Evolutionary conservation across 2,329 filamentous ascomycete species (phyloP).

Genomic region (Dactylellina sp.): DNA sequence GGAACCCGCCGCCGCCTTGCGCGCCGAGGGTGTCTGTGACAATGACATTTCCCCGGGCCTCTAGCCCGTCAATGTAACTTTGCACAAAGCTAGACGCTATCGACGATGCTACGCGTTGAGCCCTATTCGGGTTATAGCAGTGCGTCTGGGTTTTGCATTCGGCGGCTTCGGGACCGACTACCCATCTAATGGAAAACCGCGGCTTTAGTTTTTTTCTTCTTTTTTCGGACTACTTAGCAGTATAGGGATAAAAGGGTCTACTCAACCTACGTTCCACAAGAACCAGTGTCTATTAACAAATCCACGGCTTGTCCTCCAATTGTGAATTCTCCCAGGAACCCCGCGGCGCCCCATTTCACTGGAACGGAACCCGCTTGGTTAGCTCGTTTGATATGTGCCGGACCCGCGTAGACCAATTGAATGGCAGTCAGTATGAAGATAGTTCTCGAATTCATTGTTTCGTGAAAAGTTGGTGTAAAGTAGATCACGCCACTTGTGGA

Average conservation of each 20-base stretch:
- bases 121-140: conserved; percentile 20
- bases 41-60: conserved; percentile 2
- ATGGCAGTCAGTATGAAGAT: conserved; percentile 7
- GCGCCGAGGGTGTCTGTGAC: conserved; percentile 13
- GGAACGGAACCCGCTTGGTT: conserved; percentile 13
- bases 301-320: conserved; percentile 25
- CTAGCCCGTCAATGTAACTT: conserved; percentile 19
- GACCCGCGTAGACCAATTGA: conserved; percentile 8
- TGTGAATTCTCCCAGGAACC: conserved; percentile 30
- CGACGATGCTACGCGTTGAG: conserved; percentile 9
- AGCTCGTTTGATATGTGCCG: conserved; percentile 1
- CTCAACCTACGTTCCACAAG: conserved; percentile 24
- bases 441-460: conserved; percentile 18
- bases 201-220: too few species aligned
- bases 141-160: conserved; percentile 23
- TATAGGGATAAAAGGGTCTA: not conserved
- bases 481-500: not conserved
- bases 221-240: too few species aligned
- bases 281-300: conserved; percentile 25
- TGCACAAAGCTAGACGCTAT: conserved; percentile 23
- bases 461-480: not conserved
- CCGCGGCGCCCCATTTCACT: conserved; percentile 18
- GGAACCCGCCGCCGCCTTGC: conserved; percentile 1
- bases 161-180: conserved; percentile 17
- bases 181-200: conserved; percentile 7